A percentile compares a stretch with the other conserved stretches of the same genome.
phyloP scores from a whole-genome alignment of 2,329 filamentous ascomycete genomes.

The Fusarium sarcochroum region DNA sequence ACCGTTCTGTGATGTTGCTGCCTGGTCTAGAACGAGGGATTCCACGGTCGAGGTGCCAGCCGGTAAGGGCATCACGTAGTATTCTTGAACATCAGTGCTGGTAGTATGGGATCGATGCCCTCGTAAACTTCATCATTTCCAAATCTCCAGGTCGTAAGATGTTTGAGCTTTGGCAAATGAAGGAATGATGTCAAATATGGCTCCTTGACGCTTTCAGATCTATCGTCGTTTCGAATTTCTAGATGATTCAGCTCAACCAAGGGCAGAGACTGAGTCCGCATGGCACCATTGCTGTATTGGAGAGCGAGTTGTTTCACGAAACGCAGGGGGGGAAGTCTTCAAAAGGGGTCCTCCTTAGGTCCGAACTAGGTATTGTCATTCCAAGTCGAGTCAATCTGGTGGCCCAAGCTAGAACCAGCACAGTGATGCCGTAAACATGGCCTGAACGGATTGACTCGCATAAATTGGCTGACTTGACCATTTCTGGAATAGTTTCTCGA shows the following conservation, averaged over 20 bases:
- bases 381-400: neutral
- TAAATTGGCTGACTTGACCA: neutral
- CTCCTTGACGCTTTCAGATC: neutral
- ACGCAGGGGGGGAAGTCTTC: neutral
- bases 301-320: neutral
- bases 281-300: rapidly evolving
- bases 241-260: neutral
- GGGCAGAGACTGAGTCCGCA: neutral
- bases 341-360: rapidly evolving
- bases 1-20: neutral
- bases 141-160: neutral
- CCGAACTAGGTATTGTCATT: rapidly evolving
- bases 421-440: neutral
- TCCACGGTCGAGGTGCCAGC: conserved; percentile 4
- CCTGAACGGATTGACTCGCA: neutral
- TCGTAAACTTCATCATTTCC: neutral
- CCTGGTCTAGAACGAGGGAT: neutral
- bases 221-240: neutral
- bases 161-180: neutral
- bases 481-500: neutral
- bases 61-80: neutral
- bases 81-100: neutral
- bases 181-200: neutral
- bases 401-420: neutral
- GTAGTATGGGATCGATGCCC: rapidly evolving